Conservation (phyloP, 2,329 filamentous ascomycete genomes). For the Aspergillus proliferans region DNA sequence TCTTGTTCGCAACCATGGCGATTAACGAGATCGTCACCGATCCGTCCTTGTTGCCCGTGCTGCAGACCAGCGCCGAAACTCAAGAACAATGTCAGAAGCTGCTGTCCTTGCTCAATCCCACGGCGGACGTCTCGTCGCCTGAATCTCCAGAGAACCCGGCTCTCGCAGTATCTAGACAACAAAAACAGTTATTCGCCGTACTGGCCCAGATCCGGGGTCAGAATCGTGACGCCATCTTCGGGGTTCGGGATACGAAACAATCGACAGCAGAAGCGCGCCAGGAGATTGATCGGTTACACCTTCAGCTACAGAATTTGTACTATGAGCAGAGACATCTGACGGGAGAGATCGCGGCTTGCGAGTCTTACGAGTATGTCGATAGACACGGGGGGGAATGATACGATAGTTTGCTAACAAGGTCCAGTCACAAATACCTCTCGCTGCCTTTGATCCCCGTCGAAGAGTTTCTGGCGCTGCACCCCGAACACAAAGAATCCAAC, state of each 20-base stretch:
- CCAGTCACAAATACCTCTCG: constrained; percentile 70
- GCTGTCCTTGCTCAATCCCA: constrained; percentile 51
- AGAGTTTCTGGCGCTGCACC: constrained; percentile 70
- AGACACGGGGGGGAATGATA: background rate
- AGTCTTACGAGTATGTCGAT: constrained; percentile 74
- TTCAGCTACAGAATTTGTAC: constrained; percentile 91
- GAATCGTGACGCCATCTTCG: constrained; percentile 74
- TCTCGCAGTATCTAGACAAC: constrained; percentile 62
- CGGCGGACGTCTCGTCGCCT: constrained; percentile 34
- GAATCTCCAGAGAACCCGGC: constrained; percentile 44
- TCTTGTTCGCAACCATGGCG: constrained; percentile 40
- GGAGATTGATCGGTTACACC: constrained; percentile 83
- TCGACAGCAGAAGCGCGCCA: constrained; percentile 79
- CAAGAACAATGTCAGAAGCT: constrained; percentile 63
- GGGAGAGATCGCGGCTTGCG: constrained; percentile 83
- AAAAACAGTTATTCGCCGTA: constrained; percentile 73
- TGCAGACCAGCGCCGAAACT: constrained; percentile 66
- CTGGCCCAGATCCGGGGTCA: constrained; percentile 74
- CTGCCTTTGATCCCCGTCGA: constrained; percentile 78
- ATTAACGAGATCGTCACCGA: constrained; percentile 58
- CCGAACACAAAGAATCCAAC: constrained; percentile 64
- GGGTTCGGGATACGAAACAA: constrained; percentile 77
- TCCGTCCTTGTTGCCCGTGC: constrained; percentile 58
- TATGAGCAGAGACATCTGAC: constrained; percentile 91
- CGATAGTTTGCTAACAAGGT: constrained; percentile 6